phyloP scores from a whole-genome alignment of 1,139 yeast species.

The Scheffersomyces parashehatae region DNA sequence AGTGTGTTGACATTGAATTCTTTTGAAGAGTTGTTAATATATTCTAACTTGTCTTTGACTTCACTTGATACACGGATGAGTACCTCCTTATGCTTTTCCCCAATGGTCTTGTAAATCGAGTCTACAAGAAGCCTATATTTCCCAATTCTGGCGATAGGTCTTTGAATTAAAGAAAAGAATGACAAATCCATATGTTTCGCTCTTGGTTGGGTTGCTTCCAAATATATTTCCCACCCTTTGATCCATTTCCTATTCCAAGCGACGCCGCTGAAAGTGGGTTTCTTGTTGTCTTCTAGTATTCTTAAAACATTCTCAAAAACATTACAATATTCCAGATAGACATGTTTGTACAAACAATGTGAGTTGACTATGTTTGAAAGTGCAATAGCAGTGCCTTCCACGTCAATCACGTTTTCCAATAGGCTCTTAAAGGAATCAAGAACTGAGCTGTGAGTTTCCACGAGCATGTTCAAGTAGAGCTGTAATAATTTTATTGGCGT shows the following conservation, averaged over 20 bases:
- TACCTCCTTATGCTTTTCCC: constrained; percentile 1
- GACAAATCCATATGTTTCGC: constrained; percentile 42
- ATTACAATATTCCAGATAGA: constrained; percentile 46
- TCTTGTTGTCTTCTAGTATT: constrained; percentile 25
- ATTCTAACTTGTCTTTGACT: constrained; percentile 22
- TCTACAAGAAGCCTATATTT: constrained; percentile 54
- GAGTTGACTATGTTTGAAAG: constrained; percentile 23
- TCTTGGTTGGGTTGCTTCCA: constrained; percentile 44
- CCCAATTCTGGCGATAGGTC: constrained; percentile 53
- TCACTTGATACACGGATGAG: constrained; percentile 7
- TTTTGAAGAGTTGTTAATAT: constrained; percentile 28
- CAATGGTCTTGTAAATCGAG: constrained; percentile 28
- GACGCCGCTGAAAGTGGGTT: not conserved
- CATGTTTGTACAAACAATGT: constrained; percentile 26
- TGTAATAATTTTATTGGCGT: constrained; percentile 24
- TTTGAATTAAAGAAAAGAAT: constrained; percentile 50
- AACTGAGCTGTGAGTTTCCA: constrained; percentile 26
- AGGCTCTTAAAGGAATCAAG: constrained; percentile 5
- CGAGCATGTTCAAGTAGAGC: constrained; percentile 20
- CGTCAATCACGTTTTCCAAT: not conserved
- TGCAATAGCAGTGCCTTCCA: constrained; percentile 4
- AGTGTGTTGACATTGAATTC: constrained; percentile 13
- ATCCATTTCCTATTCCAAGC: constrained; percentile 17
- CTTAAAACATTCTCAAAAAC: constrained; percentile 40
- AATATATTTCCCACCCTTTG: constrained; percentile 37